Conservation (phyloP, 192 early-diverging fungal genomes). For the Umbelopsis sp. region DNA sequence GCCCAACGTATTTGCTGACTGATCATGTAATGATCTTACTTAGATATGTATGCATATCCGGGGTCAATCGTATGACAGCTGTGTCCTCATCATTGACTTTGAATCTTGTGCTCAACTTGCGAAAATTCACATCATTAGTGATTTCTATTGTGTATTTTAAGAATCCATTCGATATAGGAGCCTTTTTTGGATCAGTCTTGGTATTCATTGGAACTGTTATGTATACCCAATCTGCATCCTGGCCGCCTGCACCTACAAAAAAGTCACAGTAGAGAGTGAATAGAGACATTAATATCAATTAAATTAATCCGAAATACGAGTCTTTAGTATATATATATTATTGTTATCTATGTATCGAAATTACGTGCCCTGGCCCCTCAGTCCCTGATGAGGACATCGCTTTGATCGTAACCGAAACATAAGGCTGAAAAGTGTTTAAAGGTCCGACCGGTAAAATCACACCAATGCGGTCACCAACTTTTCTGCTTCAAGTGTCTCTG, state of each 20-base stretch:
- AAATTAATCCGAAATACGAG: too few relatives aligned
- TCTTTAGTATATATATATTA: too few relatives aligned
- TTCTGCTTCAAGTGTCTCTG: neutral
- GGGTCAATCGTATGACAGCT: constrained; percentile 80
- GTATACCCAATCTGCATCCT: constrained; percentile 46
- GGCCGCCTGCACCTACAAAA: neutral
- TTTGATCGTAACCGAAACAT: too few relatives aligned
- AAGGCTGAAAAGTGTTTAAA: neutral
- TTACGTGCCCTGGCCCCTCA: too few relatives aligned
- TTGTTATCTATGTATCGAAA: too few relatives aligned
- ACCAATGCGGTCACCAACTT: neutral
- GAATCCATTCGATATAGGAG: constrained; percentile 69
- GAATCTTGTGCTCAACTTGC: constrained; percentile 84
- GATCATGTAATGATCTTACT: constrained; percentile 4
- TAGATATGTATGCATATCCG: constrained; percentile 84
- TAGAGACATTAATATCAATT: neutral
- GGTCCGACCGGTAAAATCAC: neutral
- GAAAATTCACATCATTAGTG: constrained; percentile 82
- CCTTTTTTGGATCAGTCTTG: constrained; percentile 67
- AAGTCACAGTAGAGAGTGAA: neutral
- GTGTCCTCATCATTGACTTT: constrained; percentile 79
- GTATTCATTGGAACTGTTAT: constrained; percentile 82
- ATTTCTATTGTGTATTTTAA: constrained; percentile 81
- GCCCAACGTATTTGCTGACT: neutral
- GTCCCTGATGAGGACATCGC: too few relatives aligned